phyloP scores from a whole-genome alignment of 1,139 yeast genomes.

The Sporopachydermia cereana region DNA sequence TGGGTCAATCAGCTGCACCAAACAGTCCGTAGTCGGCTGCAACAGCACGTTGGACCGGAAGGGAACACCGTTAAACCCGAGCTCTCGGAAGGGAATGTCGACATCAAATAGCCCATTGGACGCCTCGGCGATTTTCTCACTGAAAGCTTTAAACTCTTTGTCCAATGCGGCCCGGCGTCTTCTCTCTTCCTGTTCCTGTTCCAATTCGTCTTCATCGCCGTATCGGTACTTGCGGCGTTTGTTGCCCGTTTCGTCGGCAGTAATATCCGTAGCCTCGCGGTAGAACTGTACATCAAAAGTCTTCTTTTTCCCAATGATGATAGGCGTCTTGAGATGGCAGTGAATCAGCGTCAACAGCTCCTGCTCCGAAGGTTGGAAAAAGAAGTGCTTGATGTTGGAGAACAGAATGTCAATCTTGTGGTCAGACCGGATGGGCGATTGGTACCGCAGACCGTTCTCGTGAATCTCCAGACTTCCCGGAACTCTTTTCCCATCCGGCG shows the following conservation, averaged over 20 bases:
- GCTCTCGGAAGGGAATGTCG: conserved; percentile 89
- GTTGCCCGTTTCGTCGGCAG: conserved; percentile 96
- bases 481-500: conserved; percentile 89
- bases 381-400: conserved; percentile 82
- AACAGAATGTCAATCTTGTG: conserved; percentile 82
- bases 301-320: conserved; percentile 92
- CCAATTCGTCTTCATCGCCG: conserved; percentile 97
- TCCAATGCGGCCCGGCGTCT: conserved; percentile 82
- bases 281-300: conserved; percentile 93
- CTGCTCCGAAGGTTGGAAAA: conserved; percentile 93
- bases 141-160: conserved; percentile 82
- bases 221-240: conserved; percentile 81
- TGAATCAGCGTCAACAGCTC: conserved; percentile 89
- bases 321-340: conserved; percentile 83
- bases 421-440: conserved; percentile 65
- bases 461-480: conserved; percentile 89
- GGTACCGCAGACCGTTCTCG: conserved; percentile 92
- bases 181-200: conserved; percentile 97
- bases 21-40: conserved; percentile 96
- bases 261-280: conserved; percentile 93
- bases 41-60: conserved; percentile 87
- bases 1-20: conserved; percentile 87
- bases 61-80: conserved; percentile 97
- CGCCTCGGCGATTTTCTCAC: conserved; percentile 83
- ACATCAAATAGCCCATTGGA: conserved; percentile 73